These are phyloP conservation scores for Fagus crenata DNA, from an alignment of 306 rosid species.

Conservation along the genomic window DNA sequence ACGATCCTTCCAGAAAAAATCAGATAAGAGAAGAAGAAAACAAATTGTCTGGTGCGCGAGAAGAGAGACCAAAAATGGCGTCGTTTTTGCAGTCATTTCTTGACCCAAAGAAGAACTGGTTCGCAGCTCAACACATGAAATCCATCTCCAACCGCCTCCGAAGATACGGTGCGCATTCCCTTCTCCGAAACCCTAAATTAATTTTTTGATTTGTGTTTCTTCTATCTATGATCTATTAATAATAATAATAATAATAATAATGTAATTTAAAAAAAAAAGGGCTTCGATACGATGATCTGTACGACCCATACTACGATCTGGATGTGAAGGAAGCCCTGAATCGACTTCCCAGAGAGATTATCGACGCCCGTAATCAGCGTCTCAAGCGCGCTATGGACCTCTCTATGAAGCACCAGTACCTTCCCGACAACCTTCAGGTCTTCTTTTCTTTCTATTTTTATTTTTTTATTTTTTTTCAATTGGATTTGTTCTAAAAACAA, in stretches of 20 bases:
- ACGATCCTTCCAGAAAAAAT: no score
- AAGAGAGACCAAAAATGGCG: conserved; percentile 43
- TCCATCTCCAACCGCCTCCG: conserved; percentile 73
- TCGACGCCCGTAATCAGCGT: conserved; percentile 91
- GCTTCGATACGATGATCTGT: conserved; percentile 88
- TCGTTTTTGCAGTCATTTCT: conserved; percentile 58
- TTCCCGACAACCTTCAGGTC: conserved; percentile 85
- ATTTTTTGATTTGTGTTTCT: background rate
- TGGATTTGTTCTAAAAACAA: no score
- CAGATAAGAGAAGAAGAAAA: background rate
- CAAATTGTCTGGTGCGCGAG: no score
- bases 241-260: background rate
- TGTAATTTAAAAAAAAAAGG: conserved; percentile 39
- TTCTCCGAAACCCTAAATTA: conserved; percentile 39
- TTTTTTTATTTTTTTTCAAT: no score
- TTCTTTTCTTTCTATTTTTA: background rate
- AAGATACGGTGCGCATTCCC: conserved; percentile 49
- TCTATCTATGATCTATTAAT: background rate
- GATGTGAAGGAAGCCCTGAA: conserved; percentile 88
- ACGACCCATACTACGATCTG: conserved; percentile 78
- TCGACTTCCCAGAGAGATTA: conserved; percentile 87
- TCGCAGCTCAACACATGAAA: conserved; percentile 87
- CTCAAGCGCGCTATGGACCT: conserved; percentile 96
- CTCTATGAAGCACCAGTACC: conserved; percentile 95
- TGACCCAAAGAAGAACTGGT: conserved; percentile 83